These are phyloP conservation scores for slime mould (Dictyostelium discoideum) DNA, from an alignment of 78 protist species.

Conservation along the genomic window dicty_2.7 NC_007090.3:251001-251500, in stretches of 20 bases:
- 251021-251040: background rate
- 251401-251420: constrained; percentile 17
- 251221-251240: constrained; percentile 52
- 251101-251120: constrained; percentile 52
- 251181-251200: constrained; percentile 37
- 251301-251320: background rate
- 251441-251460: background rate
- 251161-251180: constrained; percentile 15
- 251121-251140: constrained; percentile 54
- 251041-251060: constrained; percentile 50
- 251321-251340: background rate
- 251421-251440: constrained; percentile 19
- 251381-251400: constrained; percentile 5
- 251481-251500: background rate
- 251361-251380: background rate
- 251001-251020: background rate
- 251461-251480: background rate
- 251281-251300: background rate
- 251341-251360: background rate
- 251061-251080: constrained; percentile 32
- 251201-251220: background rate
- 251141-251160: constrained; percentile 64
- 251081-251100: constrained; percentile 53
- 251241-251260: background rate
- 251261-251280: too few relatives aligned